Evolutionary conservation across 306 rosid genomes (phyloP).

Genomic region (Fragaria ananassa): DNA sequence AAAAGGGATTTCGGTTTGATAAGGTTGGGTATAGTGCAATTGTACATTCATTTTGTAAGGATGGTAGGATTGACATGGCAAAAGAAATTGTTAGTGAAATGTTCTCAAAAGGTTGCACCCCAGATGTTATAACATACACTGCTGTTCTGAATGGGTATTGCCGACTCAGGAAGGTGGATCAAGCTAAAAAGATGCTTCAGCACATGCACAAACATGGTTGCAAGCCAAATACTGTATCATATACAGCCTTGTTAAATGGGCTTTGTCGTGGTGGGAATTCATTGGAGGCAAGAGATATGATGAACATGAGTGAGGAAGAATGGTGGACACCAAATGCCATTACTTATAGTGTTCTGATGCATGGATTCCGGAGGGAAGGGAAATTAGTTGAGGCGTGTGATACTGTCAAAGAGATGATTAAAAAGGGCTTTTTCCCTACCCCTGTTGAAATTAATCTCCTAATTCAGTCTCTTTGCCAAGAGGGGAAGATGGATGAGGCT

Average conservation of each 20-base stretch:
- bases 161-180: slow-evolving; percentile 67
- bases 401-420: slow-evolving; percentile 59
- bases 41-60: slow-evolving; percentile 73
- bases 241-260: slow-evolving; percentile 74
- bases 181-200: slow-evolving; percentile 79
- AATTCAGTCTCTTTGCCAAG: slow-evolving; percentile 63
- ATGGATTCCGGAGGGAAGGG: slow-evolving; percentile 79
- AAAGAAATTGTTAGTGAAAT: slow-evolving; percentile 65
- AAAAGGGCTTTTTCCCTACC: slow-evolving; percentile 61
- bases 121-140: slow-evolving; percentile 88
- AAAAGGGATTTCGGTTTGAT: slow-evolving; percentile 58
- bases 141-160: slow-evolving; percentile 70
- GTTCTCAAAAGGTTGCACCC: slow-evolving; percentile 63
- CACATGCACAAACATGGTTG: slow-evolving; percentile 83
- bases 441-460: slow-evolving; percentile 81
- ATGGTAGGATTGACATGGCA: slow-evolving; percentile 55
- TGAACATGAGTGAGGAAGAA: slow-evolving; percentile 68
- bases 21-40: slow-evolving; percentile 83
- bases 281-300: slow-evolving; percentile 73
- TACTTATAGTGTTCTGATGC: slow-evolving; percentile 71
- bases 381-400: slow-evolving; percentile 75
- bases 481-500: slow-evolving; percentile 64
- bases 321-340: slow-evolving; percentile 87
- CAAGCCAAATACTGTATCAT: slow-evolving; percentile 75
- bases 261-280: slow-evolving; percentile 78